Percentiles rank a stretch among this genome's conserved stretches.
Conservation (phyloP, 2,329 filamentous ascomycete genomes). For the Fusarium torulosum region DNA sequence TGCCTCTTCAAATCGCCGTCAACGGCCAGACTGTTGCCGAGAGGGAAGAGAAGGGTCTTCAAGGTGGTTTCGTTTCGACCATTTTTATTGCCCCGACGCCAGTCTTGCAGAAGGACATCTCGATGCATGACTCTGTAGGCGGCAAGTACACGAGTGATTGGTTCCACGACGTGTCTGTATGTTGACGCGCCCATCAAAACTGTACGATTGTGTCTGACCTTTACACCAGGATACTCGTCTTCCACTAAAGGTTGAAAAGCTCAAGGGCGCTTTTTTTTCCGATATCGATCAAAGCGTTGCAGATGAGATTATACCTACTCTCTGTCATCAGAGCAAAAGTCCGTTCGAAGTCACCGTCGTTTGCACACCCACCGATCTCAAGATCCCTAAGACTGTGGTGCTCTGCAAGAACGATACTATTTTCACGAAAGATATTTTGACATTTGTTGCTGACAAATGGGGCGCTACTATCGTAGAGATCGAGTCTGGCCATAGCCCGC, state of each 20-base stretch:
- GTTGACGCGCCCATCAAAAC: not conserved
- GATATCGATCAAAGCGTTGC: conserved; percentile 22
- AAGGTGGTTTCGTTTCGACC: conserved; percentile 18
- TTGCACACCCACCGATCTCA: conserved; percentile 11
- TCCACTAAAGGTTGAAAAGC: conserved; percentile 5
- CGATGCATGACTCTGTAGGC: conserved; percentile 27
- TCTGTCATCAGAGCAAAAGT: conserved; percentile 26
- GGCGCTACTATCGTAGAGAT: conserved; percentile 21
- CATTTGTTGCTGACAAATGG: conserved; percentile 18
- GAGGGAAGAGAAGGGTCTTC: not conserved
- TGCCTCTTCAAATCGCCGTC: conserved; percentile 21
- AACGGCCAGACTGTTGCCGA: conserved; percentile 15
- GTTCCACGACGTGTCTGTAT: conserved; percentile 24
- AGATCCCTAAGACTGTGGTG: conserved; percentile 13
- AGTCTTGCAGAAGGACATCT: conserved; percentile 18
- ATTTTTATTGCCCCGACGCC: conserved; percentile 28
- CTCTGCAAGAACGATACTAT: conserved; percentile 22
- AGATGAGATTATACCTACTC: conserved; percentile 3
- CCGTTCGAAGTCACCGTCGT: conserved; percentile 21
- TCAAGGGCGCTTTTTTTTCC: conserved; percentile 21
- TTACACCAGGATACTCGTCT: not conserved
- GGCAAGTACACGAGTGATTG: conserved; percentile 4
- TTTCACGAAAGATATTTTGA: conserved; percentile 9
- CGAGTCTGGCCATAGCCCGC: conserved; percentile 37
- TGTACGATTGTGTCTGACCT: not conserved